phyloP scores from a whole-genome alignment of 257 asterid genomes.

The Fraxinus quadrangulata region DNA sequence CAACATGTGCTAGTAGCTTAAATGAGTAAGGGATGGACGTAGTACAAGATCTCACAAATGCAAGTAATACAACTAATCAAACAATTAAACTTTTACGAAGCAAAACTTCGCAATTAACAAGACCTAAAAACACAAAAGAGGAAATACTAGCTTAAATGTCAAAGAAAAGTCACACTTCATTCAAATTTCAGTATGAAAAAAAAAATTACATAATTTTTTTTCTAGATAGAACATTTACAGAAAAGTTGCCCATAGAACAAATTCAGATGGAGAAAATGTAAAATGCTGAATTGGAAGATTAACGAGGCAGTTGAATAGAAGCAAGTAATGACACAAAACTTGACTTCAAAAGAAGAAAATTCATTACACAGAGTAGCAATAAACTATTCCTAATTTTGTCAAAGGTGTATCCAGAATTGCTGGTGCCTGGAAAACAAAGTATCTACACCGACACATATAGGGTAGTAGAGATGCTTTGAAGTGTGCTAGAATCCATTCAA shows the following conservation, averaged over 20 bases:
- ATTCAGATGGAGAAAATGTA: neutral
- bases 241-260: neutral
- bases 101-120: neutral
- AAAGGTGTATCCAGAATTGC: neutral
- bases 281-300: neutral
- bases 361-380: no score
- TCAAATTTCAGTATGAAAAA: neutral
- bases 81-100: neutral
- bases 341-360: no score
- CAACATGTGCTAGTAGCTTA: conserved; percentile 13
- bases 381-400: conserved; percentile 5
- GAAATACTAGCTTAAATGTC: conserved; percentile 4
- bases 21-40: neutral
- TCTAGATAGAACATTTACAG: neutral
- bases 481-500: conserved; percentile 16
- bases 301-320: conserved; percentile 14
- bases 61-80: neutral
- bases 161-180: neutral
- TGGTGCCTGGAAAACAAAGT: conserved; percentile 14
- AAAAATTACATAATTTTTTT: no score
- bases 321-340: conserved; percentile 8
- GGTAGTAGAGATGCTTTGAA: conserved; percentile 20
- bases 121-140: neutral
- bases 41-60: neutral
- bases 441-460: conserved; percentile 8